Evolutionary conservation across 176 grass and related monocot species (phyloP).

Genomic region (Olyra latifolia): DNA sequence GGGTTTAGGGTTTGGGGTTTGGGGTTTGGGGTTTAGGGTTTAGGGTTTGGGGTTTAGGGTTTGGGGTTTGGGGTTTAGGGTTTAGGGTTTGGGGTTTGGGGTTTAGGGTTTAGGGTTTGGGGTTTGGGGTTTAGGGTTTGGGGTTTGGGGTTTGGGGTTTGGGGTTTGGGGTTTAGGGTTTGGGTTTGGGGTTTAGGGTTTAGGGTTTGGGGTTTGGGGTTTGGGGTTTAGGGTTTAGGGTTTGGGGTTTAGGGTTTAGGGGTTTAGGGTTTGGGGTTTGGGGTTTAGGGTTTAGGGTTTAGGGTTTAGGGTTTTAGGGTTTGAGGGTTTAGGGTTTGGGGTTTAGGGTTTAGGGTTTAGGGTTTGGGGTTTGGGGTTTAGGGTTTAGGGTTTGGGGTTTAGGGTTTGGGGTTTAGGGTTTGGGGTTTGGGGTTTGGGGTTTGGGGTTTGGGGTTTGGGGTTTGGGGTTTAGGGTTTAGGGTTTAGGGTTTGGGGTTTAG

Average conservation of each 20-base stretch:
- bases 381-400: constrained; percentile 30
- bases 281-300: constrained; percentile 38
- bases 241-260: constrained; percentile 13
- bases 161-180: constrained; percentile 30
- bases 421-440: constrained; percentile 23
- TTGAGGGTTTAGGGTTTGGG: constrained; percentile 32
- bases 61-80: constrained; percentile 28
- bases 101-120: constrained; percentile 1
- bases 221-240: constrained; percentile 16
- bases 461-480: constrained; percentile 18
- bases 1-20: constrained; percentile 19
- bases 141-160: constrained; percentile 24
- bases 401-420: constrained; percentile 24
- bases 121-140: constrained; percentile 21
- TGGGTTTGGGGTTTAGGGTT: constrained; percentile 35
- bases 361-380: constrained; percentile 27
- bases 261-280: constrained; percentile 36
- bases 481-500: constrained; percentile 29
- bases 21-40: constrained; percentile 25
- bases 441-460: background rate
- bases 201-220: constrained; percentile 22
- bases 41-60: constrained; percentile 30
- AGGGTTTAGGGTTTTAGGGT: constrained; percentile 28
- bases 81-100: constrained; percentile 19
- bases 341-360: constrained; percentile 7